Evolutionary conservation across 1,284 basidiomycete genomes (phyloP).

Genomic region (Pseudozyma sp.): DNA sequence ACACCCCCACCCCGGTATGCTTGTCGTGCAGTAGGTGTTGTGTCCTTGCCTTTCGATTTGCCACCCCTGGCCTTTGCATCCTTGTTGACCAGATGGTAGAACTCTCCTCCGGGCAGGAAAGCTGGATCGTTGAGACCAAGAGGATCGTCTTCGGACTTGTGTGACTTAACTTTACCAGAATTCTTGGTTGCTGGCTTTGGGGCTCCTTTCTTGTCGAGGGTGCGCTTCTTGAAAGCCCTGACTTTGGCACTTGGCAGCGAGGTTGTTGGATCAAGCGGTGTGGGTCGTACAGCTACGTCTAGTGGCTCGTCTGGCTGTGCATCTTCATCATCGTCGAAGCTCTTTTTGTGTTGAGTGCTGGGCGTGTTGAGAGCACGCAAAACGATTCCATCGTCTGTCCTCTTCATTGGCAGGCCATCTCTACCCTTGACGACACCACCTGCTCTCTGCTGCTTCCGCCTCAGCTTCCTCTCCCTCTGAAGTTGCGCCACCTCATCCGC

Average conservation of each 20-base stretch:
- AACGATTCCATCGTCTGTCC: constrained; percentile 50
- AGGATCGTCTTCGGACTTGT: constrained; percentile 57
- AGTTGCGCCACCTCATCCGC: constrained; percentile 31
- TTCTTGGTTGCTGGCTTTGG: constrained; percentile 17
- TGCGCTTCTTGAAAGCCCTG: constrained; percentile 56
- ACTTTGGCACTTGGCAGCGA: constrained; percentile 53
- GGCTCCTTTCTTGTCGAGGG: constrained; percentile 13
- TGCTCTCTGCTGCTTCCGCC: constrained; percentile 30
- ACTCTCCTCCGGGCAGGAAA: constrained; percentile 61
- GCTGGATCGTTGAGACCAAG: constrained; percentile 63
- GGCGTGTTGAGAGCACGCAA: constrained; percentile 39
- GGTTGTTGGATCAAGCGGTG: constrained; percentile 35
- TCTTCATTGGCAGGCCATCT: constrained; percentile 57
- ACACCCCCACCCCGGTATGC: constrained; percentile 40
- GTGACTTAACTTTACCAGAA: constrained; percentile 9
- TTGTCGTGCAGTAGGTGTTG: constrained; percentile 22
- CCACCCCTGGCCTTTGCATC: constrained; percentile 24
- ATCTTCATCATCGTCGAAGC: constrained; percentile 45
- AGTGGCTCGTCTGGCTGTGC: constrained; percentile 24
- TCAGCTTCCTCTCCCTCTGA: constrained; percentile 20
- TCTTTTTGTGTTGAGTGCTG: constrained; percentile 26
- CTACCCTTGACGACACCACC: constrained; percentile 50
- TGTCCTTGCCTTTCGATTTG: constrained; percentile 16
- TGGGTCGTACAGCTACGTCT: constrained; percentile 36
- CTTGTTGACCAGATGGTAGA: constrained; percentile 46